Conservation (phyloP, 371 early-diverging fungal genomes). For the Mucor racemosus region DNA sequence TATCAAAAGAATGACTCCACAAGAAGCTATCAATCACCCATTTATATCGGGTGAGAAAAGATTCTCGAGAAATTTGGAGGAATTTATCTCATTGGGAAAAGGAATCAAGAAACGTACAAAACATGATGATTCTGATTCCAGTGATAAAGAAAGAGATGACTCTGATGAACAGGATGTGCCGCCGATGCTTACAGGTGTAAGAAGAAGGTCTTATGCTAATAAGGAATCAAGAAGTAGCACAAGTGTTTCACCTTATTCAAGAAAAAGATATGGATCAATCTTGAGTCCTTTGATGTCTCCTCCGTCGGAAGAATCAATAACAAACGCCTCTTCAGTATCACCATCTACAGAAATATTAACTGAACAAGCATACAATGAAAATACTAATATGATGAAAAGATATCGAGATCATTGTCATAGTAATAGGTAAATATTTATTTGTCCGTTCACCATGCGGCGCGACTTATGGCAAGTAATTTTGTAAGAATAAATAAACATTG, state of each 20-base stretch:
- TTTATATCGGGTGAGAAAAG: constrained; percentile 72
- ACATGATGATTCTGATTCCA: neutral
- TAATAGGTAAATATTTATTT: neutral
- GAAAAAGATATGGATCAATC: constrained; percentile 11
- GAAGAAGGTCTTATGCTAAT: constrained; percentile 19
- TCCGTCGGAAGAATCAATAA: constrained; percentile 9
- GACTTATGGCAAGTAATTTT: neutral
- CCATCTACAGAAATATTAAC: neutral
- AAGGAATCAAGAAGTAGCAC: constrained; percentile 9
- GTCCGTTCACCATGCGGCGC: neutral
- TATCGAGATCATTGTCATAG: neutral
- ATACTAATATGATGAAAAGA: neutral
- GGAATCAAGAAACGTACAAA: neutral
- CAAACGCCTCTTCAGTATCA: neutral
- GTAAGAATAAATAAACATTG: neutral
- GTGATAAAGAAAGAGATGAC: neutral
- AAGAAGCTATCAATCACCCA: constrained; percentile 89
- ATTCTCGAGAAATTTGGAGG: neutral
- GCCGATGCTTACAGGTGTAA: constrained; percentile 7
- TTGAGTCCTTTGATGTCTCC: constrained; percentile 21
- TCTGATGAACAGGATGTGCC: constrained; percentile 13
- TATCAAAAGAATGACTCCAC: constrained; percentile 86
- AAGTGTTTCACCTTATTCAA: constrained; percentile 12
- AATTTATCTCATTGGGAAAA: constrained; percentile 7
- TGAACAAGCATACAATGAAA: constrained; percentile 3